These are phyloP conservation scores for Cutaneotrichosporon curvatum DNA, from an alignment of 1,284 basidiomycete genomes.

Conservation along the genomic window DNA sequence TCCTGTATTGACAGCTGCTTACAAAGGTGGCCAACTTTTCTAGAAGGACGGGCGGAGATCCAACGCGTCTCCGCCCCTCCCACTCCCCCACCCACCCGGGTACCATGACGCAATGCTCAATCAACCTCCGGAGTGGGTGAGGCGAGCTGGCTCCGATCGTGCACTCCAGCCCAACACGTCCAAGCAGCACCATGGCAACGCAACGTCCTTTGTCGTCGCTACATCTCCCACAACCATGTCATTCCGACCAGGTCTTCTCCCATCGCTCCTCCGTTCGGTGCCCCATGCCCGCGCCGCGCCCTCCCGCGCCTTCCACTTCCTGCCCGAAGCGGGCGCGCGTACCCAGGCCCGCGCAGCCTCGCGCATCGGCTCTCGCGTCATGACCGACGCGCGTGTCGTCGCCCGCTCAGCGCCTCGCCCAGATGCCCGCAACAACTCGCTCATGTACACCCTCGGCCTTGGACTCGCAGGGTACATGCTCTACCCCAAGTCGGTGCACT, in stretches of 20 bases:
- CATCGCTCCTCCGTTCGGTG: slow-evolving; percentile 11
- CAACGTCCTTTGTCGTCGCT: too few relatives aligned
- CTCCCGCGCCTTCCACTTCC: slow-evolving; percentile 18
- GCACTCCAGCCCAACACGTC: too few relatives aligned
- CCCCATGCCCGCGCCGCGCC: slow-evolving; percentile 1
- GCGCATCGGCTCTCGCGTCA: slow-evolving; percentile 2
- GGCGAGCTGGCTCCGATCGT: too few relatives aligned
- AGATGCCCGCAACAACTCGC: background rate
- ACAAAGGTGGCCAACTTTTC: slow-evolving; percentile 17
- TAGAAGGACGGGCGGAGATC: background rate
- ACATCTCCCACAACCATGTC: slow-evolving; percentile 18
- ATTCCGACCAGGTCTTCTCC: slow-evolving; percentile 22
- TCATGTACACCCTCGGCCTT: slow-evolving; percentile 30
- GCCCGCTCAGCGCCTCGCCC: slow-evolving; percentile 9
- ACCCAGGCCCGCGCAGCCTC: too few relatives aligned
- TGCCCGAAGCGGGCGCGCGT: background rate
- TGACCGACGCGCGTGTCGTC: slow-evolving; percentile 14
- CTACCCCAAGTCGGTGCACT: slow-evolving; percentile 9
- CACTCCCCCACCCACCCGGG: too few relatives aligned
- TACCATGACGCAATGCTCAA: too few relatives aligned
- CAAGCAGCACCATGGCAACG: too few relatives aligned
- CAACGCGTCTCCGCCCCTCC: too few relatives aligned
- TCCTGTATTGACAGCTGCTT: background rate
- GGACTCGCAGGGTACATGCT: slow-evolving; percentile 25
- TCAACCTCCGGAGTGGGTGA: too few relatives aligned